Percentiles rank a stretch among this genome's conserved stretches.
These are phyloP conservation scores for Corymbia maculata DNA, from an alignment of 345 rosid genomes.

Conservation along the genomic window DNA sequence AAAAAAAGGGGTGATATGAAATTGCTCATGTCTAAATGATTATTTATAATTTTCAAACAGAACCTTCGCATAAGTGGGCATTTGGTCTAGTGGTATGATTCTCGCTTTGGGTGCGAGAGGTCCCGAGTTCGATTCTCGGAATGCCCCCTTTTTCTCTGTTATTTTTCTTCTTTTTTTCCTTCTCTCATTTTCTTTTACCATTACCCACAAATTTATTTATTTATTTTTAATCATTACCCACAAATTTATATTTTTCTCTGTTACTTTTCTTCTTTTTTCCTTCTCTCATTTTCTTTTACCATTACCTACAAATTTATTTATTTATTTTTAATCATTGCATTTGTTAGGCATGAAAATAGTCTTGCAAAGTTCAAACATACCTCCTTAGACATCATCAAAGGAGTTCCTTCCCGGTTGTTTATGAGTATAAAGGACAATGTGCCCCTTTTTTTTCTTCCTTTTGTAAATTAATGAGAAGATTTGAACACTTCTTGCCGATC, in stretches of 20 bases:
- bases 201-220: background rate
- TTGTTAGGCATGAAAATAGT: background rate
- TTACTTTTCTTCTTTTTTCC: accelerated
- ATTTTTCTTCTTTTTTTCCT: accelerated
- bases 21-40: background rate
- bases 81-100: conserved; percentile 96
- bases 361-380: background rate
- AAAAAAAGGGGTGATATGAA: background rate
- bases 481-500: accelerated
- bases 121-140: conserved; percentile 88
- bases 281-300: background rate
- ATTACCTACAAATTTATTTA: background rate
- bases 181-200: background rate
- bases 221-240: too few species aligned
- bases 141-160: conserved; percentile 29
- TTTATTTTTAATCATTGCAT: background rate
- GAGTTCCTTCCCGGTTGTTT: background rate
- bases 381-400: background rate
- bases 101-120: conserved; percentile 98
- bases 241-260: too few species aligned
- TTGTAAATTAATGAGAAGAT: too few species aligned
- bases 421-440: too few species aligned
- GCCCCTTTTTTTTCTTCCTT: background rate
- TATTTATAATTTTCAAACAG: accelerated
- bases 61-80: background rate